phyloP scores from a whole-genome alignment of 2,329 filamentous ascomycete genomes.

The Penicillium verrucosum region DNA sequence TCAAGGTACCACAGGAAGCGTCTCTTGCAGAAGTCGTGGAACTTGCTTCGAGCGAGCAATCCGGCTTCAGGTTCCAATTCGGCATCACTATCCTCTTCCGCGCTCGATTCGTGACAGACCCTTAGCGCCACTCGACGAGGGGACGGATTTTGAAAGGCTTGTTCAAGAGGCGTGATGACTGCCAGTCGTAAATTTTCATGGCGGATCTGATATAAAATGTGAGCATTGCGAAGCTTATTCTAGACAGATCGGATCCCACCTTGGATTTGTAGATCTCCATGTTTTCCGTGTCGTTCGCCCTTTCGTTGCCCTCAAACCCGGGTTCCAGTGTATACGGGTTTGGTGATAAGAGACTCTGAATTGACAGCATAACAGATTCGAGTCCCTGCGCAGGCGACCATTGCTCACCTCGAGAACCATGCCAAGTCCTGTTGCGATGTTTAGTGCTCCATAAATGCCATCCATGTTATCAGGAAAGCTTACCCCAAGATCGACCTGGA shows the following conservation, averaged over 20 bases:
- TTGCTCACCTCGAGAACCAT: slow-evolving; percentile 82
- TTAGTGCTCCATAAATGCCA: slow-evolving; percentile 8
- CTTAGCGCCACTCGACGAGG: background rate
- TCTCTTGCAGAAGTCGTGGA: slow-evolving; percentile 84
- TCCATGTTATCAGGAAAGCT: slow-evolving; percentile 13
- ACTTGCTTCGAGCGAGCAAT: slow-evolving; percentile 64
- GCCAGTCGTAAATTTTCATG: slow-evolving; percentile 87
- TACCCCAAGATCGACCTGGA: slow-evolving; percentile 81
- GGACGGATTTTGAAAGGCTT: slow-evolving; percentile 53
- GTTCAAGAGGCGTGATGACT: slow-evolving; percentile 80
- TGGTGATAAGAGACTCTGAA: slow-evolving; percentile 89
- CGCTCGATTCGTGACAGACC: slow-evolving; percentile 45
- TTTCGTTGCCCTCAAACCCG: slow-evolving; percentile 76
- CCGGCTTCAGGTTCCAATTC: background rate
- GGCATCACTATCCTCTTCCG: background rate
- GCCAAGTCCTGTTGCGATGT: slow-evolving; percentile 73
- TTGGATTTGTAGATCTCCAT: slow-evolving; percentile 77
- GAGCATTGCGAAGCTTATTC: background rate
- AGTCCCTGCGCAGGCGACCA: slow-evolving; percentile 96
- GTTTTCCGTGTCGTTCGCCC: slow-evolving; percentile 64
- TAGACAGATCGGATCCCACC: slow-evolving; percentile 47
- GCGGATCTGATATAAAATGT: slow-evolving; percentile 61
- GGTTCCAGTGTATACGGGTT: slow-evolving; percentile 97
- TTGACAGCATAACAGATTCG: slow-evolving; percentile 90
- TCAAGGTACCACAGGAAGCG: slow-evolving; percentile 96